Base-by-base conservation (phyloP, 805 yeast genomes). In the Ogataea allantospora region DNA sequence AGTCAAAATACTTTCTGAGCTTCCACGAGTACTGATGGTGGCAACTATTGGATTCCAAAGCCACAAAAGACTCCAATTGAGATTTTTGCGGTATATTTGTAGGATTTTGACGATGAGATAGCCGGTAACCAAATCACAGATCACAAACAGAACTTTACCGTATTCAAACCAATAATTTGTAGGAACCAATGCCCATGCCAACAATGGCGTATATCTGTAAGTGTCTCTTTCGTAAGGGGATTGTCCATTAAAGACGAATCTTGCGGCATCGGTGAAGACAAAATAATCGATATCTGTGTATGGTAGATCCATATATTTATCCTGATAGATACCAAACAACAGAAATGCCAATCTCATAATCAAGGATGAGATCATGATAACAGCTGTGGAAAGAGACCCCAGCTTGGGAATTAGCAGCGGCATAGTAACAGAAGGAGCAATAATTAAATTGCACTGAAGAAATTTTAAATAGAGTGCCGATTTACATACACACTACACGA, bases 201-300 rank as follows among this genome's bases (percentile, higher is more conserved):
- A 65, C 24, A 93, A 59, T 8, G 99, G 99, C 0, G 99, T 91
- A 54, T 93, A 93, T 30, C 99, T 66, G 54, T 91, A 93, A 0
- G 99, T 93, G 39, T 83, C 96, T 45, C 99, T 68, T 14, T 58
- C 50, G 53, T 85, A 93, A 1, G 99, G 99, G 0, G 95, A 81
- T 17, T 48, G 31, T 1, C 70, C 71, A 2, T 68, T 39, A 47
- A 68, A 68, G 7, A 88, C 84, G 54, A 75, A 87, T 24, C 68
- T 63, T 2, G 97, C 78, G 7, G 99, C 98, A 66, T 93, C 98
- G 2, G 95, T 78, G 58, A 93, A 93, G 32, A 93, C 99, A 57
- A 78, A 70, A 62, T 93, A 93, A 61, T 93, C 99, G 33, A 93
- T 84, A 54, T 93, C 99, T 0, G 99, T 93, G 65, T 88, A 93